These are phyloP conservation scores for Fraxinus albicans DNA, from an alignment of 305 asterid species.

Conservation along the genomic window DNA sequence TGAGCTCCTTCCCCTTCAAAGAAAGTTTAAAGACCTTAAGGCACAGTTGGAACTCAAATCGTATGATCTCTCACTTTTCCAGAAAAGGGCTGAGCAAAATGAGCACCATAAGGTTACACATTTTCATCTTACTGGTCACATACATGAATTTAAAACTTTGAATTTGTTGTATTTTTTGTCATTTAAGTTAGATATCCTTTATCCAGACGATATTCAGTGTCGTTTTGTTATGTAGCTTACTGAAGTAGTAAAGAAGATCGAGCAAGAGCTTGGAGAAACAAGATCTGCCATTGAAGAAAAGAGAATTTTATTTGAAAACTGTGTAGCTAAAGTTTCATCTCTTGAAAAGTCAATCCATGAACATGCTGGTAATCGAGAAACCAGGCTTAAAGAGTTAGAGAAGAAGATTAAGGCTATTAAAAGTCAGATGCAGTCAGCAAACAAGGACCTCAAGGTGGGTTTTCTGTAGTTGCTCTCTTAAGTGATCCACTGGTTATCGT, in stretches of 20 bases:
- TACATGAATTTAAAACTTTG: constrained; percentile 10
- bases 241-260: constrained; percentile 76
- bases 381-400: constrained; percentile 79
- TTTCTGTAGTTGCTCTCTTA: constrained; percentile 16
- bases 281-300: constrained; percentile 62
- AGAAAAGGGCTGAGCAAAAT: constrained; percentile 89
- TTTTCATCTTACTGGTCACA: constrained; percentile 17
- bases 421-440: constrained; percentile 73
- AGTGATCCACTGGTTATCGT: constrained; percentile 3
- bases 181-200: constrained; percentile 15
- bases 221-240: constrained; percentile 54
- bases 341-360: constrained; percentile 78
- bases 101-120: constrained; percentile 92
- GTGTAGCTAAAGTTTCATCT: constrained; percentile 64
- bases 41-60: constrained; percentile 83
- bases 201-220: not conserved
- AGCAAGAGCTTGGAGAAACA: constrained; percentile 80
- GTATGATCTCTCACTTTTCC: constrained; percentile 78
- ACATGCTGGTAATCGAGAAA: constrained; percentile 81
- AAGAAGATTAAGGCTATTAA: constrained; percentile 68
- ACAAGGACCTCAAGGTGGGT: constrained; percentile 73
- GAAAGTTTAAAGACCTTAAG: constrained; percentile 77
- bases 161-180: constrained; percentile 1
- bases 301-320: constrained; percentile 47
- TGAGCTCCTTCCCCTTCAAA: constrained; percentile 84